Base-by-base conservation (phyloP, 805 yeast species). In the Saccharomycopsis synnaedendra region DNA sequence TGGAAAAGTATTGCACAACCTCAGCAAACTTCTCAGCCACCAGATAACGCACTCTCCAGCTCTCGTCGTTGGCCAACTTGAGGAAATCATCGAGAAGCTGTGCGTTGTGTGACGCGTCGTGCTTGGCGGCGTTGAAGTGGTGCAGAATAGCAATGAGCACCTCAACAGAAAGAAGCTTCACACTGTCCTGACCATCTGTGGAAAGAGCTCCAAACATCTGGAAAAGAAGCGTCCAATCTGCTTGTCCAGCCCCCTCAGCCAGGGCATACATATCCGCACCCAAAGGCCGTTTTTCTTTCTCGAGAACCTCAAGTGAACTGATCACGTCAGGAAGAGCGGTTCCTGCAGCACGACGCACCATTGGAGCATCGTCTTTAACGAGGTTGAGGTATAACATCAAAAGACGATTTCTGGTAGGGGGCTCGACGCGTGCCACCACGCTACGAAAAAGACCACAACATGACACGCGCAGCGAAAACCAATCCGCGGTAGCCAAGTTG, bases 31-130 rank as follows among this genome's bases (percentile, higher is more conserved):
- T 75, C 62, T 90, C 97, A n/a, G 97, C 96, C 34, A 95, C 95
- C 81, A 93, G 88, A 66, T 90, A 93, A 60, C 98, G 81, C 49
- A 93, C 97, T 65, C 98, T 80, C 99, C 99, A 93, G 60, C 95
- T 83, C 65, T 85, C 87, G 67, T 93, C 98, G 54, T 73, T 76
- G 50, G 86, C 81, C 55, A 93, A 72, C 54, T 78, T 77, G 54
- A 82, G 72, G 3, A 95, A 74, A 54, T 81, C 75, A 45, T 72
- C 69, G 52, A 84, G 70, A 49, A 84, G 69, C 55, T 81, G 84
- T 43, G 75, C 71, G 56, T 78, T 73, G 62, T 80, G 85, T 19
- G 79, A 65, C 27, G 59, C 62, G 56, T 82, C 86, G 47, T 73
- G 64, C 51, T 75, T 75, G 10, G 39, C 36, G 11, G 67, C 64